These are phyloP conservation scores for Dalbergia cochinchinensis DNA, from an alignment of 306 rosid genomes.

Conservation along the genomic window DNA sequence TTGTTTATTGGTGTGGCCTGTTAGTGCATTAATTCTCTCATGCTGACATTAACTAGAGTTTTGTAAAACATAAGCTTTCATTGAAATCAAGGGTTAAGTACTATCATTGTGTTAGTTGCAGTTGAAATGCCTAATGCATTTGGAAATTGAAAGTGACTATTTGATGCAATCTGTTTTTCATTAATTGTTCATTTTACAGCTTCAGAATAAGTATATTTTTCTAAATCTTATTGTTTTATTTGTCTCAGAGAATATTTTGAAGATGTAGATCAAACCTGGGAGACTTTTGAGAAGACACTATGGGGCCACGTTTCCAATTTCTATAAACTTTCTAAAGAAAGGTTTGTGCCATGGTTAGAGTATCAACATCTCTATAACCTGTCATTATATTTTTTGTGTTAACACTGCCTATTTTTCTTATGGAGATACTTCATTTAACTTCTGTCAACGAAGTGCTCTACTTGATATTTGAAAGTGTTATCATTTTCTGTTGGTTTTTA, in stretches of 20 bases:
- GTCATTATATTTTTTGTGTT: background rate
- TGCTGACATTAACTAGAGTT: background rate
- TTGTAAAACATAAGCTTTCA: background rate
- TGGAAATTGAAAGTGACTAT: conserved; percentile 12
- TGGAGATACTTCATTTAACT: conserved; percentile 30
- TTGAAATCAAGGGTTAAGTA: conserved; percentile 13
- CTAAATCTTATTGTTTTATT: conserved; percentile 40
- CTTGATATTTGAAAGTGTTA: conserved; percentile 35
- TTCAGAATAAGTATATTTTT: conserved; percentile 38
- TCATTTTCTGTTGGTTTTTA: conserved; percentile 13
- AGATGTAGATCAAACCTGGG: conserved; percentile 96
- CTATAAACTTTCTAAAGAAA: conserved; percentile 92
- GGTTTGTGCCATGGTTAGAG: conserved; percentile 59
- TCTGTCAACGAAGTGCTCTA: conserved; percentile 10
- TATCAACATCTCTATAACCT: conserved; percentile 29
- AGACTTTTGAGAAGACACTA: conserved; percentile 91
- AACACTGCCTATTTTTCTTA: conserved; percentile 33
- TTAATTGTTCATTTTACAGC: conserved; percentile 1
- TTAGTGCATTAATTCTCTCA: background rate
- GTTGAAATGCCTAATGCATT: conserved; percentile 14
- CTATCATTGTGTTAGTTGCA: conserved; percentile 23
- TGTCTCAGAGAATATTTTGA: conserved; percentile 85
- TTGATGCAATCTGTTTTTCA: conserved; percentile 1
- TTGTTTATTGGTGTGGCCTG: conserved; percentile 10
- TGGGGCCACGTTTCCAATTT: conserved; percentile 91